Base-by-base conservation (phyloP, 129 eudicot genomes). In the sunflower (Helianthus annuus) region DNA sequence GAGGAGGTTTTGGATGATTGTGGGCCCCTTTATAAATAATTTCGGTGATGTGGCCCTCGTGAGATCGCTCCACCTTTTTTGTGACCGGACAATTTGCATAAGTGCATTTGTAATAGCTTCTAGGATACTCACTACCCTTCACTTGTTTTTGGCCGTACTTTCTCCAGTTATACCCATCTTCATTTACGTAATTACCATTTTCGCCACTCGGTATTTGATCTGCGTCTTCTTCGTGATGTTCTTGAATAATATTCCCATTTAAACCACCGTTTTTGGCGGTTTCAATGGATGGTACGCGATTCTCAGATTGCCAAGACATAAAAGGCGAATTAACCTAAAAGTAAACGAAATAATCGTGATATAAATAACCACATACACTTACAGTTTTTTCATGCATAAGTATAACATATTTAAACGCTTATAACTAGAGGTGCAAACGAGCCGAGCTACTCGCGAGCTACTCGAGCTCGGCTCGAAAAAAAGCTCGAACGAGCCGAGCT, bases 61-160 rank as follows among this genome's bases (percentile, higher is more conserved):
- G 85, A 45, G 91, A 86, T 58, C 89, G 74, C 71, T 86, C 92
- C 58, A 86, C 89, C 61, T 89, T 84, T 74, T 89, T 89, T 83
- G 87, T 89, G 48, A 89, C 92, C 0, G 81, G 88, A 73, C 96
- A 89, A 63, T 82, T 80, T 60, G 79, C 77, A 65, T 84, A 84
- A 14, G 96, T 89, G 84, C 96, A 89, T 79, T 89, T 89, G 79
- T 86, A 89, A 78, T 86, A 89, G 72, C 96, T 86, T 59, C 96
- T 79, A 7, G 96, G 92, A 82, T 81, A 84, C 71, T 86, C 96
- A 15, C 92, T 89, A 34, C 96, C 92, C 82, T 89, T 89, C n/a
- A 86, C 96, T 78, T 86, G 96, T 66, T 89, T 89, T 81, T 89
- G 92, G 67, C 96, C 96, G 36, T 86, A 89, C 57, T 89, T 89